phyloP scores from a whole-genome alignment of 2,329 filamentous ascomycete genomes.

The Fusarium phyllophilum region DNA sequence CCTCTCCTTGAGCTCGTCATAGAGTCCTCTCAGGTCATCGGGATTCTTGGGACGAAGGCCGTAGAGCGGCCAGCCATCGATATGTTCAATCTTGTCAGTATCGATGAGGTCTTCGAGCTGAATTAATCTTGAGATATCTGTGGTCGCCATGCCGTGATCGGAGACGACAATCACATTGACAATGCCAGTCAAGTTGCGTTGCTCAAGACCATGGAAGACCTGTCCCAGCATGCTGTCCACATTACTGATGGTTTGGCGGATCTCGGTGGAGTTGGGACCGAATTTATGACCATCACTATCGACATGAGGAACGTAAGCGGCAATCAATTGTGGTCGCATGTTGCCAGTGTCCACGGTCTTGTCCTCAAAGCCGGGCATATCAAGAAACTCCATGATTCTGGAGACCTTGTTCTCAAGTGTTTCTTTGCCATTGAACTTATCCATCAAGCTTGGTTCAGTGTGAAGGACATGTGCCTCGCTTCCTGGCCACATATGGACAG shows the following conservation, averaged over 20 bases:
- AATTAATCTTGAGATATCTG: conserved; percentile 79
- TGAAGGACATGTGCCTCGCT: conserved; percentile 85
- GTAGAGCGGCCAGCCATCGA: conserved; percentile 93
- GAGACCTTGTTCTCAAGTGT: conserved; percentile 78
- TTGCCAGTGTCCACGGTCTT: conserved; percentile 58
- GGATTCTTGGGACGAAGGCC: conserved; percentile 83
- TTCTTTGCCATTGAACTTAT: conserved; percentile 86
- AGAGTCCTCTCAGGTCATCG: conserved; percentile 72
- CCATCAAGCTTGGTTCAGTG: conserved; percentile 82
- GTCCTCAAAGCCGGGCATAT: conserved; percentile 78
- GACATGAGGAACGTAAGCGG: conserved; percentile 93
- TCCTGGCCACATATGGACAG: conserved; percentile 98
- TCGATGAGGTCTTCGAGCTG: conserved; percentile 93
- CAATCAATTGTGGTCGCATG: conserved; percentile 87
- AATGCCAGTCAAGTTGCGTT: conserved; percentile 85
- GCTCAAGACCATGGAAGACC: conserved; percentile 79
- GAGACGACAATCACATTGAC: conserved; percentile 97
- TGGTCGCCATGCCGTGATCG: conserved; percentile 98
- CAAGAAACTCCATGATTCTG: conserved; percentile 83
- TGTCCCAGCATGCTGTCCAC: conserved; percentile 85
- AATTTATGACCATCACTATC: conserved; percentile 87
- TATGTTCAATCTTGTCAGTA: conserved; percentile 78
- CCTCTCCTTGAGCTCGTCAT: conserved; percentile 68
- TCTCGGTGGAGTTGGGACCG: conserved; percentile 95
- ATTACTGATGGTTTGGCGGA: conserved; percentile 77